Percentiles rank a stretch among this genome's conserved stretches.
These are phyloP conservation scores for Endoconidiophora polonica DNA, from an alignment of 2,329 filamentous ascomycete genomes.

Conservation along the genomic window DNA sequence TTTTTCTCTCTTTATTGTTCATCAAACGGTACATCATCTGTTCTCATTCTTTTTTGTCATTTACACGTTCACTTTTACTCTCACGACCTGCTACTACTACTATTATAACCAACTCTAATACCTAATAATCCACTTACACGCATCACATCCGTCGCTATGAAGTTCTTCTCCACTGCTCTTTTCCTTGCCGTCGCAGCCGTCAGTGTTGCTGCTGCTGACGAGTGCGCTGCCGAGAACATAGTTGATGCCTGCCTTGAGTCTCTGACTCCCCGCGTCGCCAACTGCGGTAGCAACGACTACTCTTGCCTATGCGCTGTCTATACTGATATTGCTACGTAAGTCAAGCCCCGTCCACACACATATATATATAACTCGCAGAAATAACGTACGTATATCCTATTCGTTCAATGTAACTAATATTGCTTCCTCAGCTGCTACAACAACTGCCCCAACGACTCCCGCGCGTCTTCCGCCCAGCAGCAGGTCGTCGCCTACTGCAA, in stretches of 20 bases:
- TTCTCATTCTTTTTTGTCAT: background rate
- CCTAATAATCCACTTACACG: background rate
- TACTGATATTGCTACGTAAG: slow-evolving; percentile 30
- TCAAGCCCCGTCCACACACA: slow-evolving; percentile 8
- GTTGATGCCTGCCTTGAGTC: slow-evolving; percentile 27
- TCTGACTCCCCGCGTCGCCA: slow-evolving; percentile 24
- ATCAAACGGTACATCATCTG: background rate
- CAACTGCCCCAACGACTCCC: slow-evolving; percentile 36
- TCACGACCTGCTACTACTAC: slow-evolving; percentile 3
- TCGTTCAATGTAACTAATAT: background rate
- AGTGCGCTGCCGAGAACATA: slow-evolving; percentile 30
- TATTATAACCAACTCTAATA: slow-evolving; percentile 3
- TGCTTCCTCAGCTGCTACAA: slow-evolving; percentile 32
- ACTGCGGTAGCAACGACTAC: slow-evolving; percentile 27
- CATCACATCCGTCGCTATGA: slow-evolving; percentile 24
- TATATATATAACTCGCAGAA: background rate
- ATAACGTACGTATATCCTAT: background rate
- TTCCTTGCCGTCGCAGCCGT: slow-evolving; percentile 22
- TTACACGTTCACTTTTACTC: background rate
- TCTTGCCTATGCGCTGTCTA: slow-evolving; percentile 30
- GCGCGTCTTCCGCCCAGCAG: slow-evolving; percentile 20
- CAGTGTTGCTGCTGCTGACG: slow-evolving; percentile 18
- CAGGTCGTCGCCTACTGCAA: slow-evolving; percentile 29
- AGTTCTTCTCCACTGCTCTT: slow-evolving; percentile 27
- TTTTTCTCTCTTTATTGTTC: background rate